Evolutionary conservation across 2,329 filamentous ascomycete species (phyloP).

Genomic region (Chaetomium globosum): DNA sequence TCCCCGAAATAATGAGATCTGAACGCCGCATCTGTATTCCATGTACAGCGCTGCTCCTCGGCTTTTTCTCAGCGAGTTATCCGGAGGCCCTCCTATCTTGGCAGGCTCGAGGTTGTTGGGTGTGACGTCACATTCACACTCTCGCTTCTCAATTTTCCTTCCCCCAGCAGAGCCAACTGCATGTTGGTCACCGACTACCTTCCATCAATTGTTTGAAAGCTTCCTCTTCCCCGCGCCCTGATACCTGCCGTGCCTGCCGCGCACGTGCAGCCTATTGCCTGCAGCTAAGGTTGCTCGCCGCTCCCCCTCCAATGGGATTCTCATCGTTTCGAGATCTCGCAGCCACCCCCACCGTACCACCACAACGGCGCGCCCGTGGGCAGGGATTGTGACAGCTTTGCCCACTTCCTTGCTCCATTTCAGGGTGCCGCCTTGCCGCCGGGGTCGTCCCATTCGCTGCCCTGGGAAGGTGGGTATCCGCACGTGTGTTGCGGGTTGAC

Average conservation of each 20-base stretch:
- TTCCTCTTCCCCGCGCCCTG: background rate
- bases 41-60: too few relatives aligned
- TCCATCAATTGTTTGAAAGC: background rate
- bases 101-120: background rate
- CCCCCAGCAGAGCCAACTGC: background rate
- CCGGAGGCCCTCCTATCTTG: background rate
- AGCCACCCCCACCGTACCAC: slow-evolving; percentile 1
- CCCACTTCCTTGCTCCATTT: background rate
- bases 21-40: background rate
- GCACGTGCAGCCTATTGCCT: slow-evolving; percentile 6
- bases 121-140: background rate
- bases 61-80: background rate
- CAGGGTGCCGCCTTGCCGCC: slow-evolving; percentile 7
- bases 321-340: slow-evolving; percentile 3
- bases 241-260: slow-evolving; percentile 1
- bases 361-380: background rate
- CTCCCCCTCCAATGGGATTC: slow-evolving; percentile 5
- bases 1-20: background rate
- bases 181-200: background rate
- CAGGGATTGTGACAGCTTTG: slow-evolving; percentile 11
- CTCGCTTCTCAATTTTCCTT: background rate
- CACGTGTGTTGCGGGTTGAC: slow-evolving; percentile 18
- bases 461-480: slow-evolving; percentile 3
- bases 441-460: slow-evolving; percentile 6
- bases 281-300: background rate